A percentile compares a stretch with the other conserved stretches of the same genome.
These are phyloP conservation scores for Populus alba DNA, from an alignment of 345 rosid species.

Conservation along the genomic window DNA sequence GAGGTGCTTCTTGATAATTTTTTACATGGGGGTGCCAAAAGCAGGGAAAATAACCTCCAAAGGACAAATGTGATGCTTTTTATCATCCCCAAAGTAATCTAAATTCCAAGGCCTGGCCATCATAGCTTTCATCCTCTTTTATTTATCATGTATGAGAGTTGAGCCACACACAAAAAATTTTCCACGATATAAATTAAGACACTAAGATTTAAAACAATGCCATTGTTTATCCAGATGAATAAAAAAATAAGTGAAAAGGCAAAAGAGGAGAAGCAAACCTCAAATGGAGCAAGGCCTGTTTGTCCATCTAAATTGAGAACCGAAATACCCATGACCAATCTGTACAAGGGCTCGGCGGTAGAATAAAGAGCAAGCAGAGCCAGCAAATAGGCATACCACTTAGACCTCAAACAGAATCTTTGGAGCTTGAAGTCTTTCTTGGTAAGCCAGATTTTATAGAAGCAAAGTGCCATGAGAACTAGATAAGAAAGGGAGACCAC, in stretches of 20 bases:
- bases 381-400: constrained; percentile 61
- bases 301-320: constrained; percentile 71
- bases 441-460: constrained; percentile 74
- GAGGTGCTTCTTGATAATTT: no score
- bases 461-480: constrained; percentile 62
- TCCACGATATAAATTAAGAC: neutral
- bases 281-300: constrained; percentile 77
- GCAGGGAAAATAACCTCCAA: no score
- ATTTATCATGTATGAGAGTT: no score
- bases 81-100: no score
- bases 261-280: constrained; percentile 46
- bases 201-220: neutral
- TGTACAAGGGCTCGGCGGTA: constrained; percentile 79
- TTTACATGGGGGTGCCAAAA: no score
- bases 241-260: neutral
- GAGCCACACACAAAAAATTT: no score
- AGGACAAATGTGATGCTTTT: no score
- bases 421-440: constrained; percentile 60
- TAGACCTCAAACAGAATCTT: constrained; percentile 70
- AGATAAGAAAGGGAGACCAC: constrained; percentile 65
- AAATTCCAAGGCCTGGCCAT: no score
- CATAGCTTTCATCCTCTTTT: no score
- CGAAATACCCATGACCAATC: constrained; percentile 87
- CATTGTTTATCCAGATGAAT: neutral
- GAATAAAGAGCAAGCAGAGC: constrained; percentile 67